Evolutionary conservation across 2,329 filamentous ascomycete species (phyloP).

Genomic region (Fusarium sterilihyphosum): DNA sequence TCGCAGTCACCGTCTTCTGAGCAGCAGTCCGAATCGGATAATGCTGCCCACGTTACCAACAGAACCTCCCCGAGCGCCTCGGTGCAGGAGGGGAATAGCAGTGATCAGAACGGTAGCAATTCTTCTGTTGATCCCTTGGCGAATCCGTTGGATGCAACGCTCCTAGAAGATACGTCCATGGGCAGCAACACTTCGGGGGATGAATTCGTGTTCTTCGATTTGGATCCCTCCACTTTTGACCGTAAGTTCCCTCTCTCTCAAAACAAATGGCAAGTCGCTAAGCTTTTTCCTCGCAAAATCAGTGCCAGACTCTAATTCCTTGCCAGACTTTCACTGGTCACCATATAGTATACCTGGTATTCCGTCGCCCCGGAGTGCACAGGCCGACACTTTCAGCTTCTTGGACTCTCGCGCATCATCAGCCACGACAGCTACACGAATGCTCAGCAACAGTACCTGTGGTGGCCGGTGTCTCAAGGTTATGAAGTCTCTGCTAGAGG

Average conservation of each 20-base stretch:
- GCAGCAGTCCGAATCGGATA: not conserved
- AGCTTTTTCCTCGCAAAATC: not conserved
- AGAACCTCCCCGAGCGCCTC: not conserved
- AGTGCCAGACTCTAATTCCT: not conserved
- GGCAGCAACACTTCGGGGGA: not conserved
- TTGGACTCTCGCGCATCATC: not conserved
- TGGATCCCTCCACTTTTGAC: not conserved
- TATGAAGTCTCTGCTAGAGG: not conserved
- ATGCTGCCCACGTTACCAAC: too few species aligned
- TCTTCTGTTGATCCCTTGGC: not conserved
- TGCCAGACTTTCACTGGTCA: not conserved
- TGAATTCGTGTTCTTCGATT: not conserved
- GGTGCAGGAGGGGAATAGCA: accelerated
- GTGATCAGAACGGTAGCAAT: not conserved
- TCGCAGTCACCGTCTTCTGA: not conserved
- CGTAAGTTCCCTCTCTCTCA: not conserved
- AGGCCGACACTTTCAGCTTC: not conserved
- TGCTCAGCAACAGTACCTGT: not conserved
- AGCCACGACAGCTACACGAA: not conserved
- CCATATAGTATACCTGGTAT: not conserved
- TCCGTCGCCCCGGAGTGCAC: not conserved
- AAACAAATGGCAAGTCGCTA: not conserved
- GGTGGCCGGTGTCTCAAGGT: not conserved
- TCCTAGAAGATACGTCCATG: not conserved
- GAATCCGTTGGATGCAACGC: not conserved